Evolutionary conservation across 352 stramenopile species (phyloP).

Genomic region (Phytophthora syringae): DNA sequence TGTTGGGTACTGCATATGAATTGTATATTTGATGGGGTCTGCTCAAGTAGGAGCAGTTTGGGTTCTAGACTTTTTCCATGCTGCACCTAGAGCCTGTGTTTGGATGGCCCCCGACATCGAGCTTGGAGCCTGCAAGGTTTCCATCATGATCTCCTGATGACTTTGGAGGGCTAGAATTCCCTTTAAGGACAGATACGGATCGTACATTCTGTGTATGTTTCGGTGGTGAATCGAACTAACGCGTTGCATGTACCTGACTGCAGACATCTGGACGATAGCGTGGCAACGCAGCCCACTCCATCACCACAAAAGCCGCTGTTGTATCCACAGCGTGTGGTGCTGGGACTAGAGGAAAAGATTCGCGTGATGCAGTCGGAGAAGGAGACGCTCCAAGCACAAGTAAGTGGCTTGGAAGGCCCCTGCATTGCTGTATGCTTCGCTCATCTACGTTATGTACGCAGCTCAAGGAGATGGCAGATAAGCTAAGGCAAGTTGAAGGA

Average conservation of each 20-base stretch:
- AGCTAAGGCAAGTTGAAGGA: conserved; percentile 41
- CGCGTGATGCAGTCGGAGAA: conserved; percentile 47
- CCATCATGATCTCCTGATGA: conserved; percentile 80
- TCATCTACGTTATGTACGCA: conserved; percentile 24
- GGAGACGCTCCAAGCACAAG: conserved; percentile 41
- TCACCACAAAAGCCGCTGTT: conserved; percentile 37
- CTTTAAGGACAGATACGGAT: conserved; percentile 92
- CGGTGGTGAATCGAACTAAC: conserved; percentile 7
- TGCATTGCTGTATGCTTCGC: neutral
- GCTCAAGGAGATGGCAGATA: conserved; percentile 41
- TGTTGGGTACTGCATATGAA: conserved; percentile 14
- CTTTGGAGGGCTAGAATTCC: conserved; percentile 88
- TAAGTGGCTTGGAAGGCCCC: conserved; percentile 15
- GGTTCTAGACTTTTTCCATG: conserved; percentile 6
- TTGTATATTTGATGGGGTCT: conserved; percentile 18
- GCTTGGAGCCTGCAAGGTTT: conserved; percentile 9
- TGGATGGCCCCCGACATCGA: conserved; percentile 37
- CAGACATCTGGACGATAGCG: conserved; percentile 36
- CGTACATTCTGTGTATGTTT: conserved; percentile 41
- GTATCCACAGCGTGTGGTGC: conserved; percentile 49
- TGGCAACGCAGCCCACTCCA: conserved; percentile 36
- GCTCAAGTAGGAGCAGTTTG: conserved; percentile 26
- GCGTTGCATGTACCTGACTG: neutral
- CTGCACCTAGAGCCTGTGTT: conserved; percentile 14
- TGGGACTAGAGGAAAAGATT: conserved; percentile 51